Evolutionary conservation across 345 rosid species (phyloP), one percentile per base, ranked within the genome.

Genomic region (Murraya koenigii): DNA sequence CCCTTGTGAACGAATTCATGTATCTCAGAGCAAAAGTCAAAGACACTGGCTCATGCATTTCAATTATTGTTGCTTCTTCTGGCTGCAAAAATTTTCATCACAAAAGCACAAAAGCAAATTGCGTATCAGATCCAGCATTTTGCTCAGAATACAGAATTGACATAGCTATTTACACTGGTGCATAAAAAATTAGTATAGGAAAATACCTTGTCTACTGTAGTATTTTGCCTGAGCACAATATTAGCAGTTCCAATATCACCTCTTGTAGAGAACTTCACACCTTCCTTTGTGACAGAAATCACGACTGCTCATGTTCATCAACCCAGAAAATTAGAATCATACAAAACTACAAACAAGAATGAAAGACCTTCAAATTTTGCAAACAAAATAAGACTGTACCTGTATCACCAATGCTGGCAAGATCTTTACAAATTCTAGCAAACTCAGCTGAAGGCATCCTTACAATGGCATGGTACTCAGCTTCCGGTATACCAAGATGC

Each of bases 401-500:
- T 14, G 99, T 94, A 69, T 96, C 99, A 44, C 99, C 99, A 74
- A 96, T 94, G 88, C 82, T 90, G 75, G 95, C 88, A 65, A 93
- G 97, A 85, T 94, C 99, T 78, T 73, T 94, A 80, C 97, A 94
- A 63, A 97, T 97, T 82, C 97, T 91, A 32, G 92, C 87, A 81
- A 97, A 97, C 71, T 97, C 99, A 69, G 87, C 80, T 2, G 99
- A 94, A 6, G 99, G 99, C 99, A 97, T 97, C 78, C 85, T 85
- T 49, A 97, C 98, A 77, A 97, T 97, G 4, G 99, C 94, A 22
- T 94, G 98, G 75, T 94, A 97, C 75, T 97, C 98, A 25, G 98
- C 99, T 76, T 94, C 99, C 6, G 98, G 99, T 66, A 97, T 97
- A 6, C 99, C 99, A 33, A 97, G 91, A 79, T 97, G 99, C 88